Evolutionary conservation across 768 basidiomycete genomes (phyloP), one percentile per base, ranked within the genome.

Genomic region (Termitomyces sp.): DNA sequence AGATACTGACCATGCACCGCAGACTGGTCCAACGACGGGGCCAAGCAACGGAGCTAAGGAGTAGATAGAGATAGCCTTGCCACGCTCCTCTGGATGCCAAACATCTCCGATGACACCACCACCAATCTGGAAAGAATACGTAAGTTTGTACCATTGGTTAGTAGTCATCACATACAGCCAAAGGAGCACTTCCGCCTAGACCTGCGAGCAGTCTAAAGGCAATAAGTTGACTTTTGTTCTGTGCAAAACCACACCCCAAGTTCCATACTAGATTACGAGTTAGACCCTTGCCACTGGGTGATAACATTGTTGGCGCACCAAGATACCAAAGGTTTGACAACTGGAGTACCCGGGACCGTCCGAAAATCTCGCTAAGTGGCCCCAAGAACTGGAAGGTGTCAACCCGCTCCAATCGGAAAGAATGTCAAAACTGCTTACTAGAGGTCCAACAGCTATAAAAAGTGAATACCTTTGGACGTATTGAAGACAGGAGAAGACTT

Each of bases 361-460:
- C 89, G 59, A 75, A 90, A 10, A 91, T 76, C 67, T 92, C 90
- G 60, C 82, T 84, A 24, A 90, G 63, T 0, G 90, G 90, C 0
- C 84, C 87, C 26, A 81, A 54, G 42, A 80, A 58, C 78, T 78
- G 31, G 31, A 44, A n/a, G 5, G 18, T 15, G 18, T 54, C 16
- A 45, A 13, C 33, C n/a, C 31, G 39, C 3, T 44, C 10, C 4
- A 12, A 20, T 26, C 37, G 28, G 8, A 18, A 24, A 47, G 53
- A 49, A 58, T 36, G 16, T 28, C 36, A 26, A 36, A 7, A 12
- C 15, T 26, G 10, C 73, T 58, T 59, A 80, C 79, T 50, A 82
- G 65, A 28, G 81, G 81, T 1, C 80, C 84, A 41, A 84, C 60
- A 8, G 82, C 84, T 86, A 47, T 28, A 45, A 5, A 41, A 33